Conservation (phyloP, 2,329 filamentous ascomycete species). For the Didymella keratinophila region DNA sequence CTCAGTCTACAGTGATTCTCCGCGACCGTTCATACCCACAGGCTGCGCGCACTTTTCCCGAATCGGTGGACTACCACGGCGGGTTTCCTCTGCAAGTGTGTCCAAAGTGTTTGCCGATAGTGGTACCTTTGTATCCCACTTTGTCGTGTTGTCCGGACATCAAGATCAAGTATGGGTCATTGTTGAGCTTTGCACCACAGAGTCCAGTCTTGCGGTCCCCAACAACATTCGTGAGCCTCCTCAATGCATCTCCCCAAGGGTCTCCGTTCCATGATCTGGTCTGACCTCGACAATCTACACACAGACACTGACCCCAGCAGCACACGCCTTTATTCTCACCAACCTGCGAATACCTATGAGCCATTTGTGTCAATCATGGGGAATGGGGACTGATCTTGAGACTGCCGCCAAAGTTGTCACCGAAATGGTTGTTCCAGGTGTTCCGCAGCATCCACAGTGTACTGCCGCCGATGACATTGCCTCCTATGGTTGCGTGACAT, state of each 20-base stretch:
- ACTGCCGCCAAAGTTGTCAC: background rate
- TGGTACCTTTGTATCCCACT: background rate
- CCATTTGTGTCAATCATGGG: too few species aligned
- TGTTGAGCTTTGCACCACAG: background rate
- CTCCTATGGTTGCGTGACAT: too few species aligned
- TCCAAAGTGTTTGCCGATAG: background rate
- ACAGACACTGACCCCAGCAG: background rate
- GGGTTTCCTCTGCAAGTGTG: background rate
- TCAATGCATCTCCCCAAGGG: background rate
- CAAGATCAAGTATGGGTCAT: background rate
- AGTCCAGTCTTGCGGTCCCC: background rate
- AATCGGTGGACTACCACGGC: background rate
- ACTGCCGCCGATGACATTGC: background rate
- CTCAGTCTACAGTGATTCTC: too few species aligned
- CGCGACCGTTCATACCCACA: too few species aligned
- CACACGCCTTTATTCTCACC: background rate
- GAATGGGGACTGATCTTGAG: too few species aligned
- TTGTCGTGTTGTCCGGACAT: background rate
- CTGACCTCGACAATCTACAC: background rate
- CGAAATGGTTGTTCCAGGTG: background rate
- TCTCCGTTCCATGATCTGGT: background rate
- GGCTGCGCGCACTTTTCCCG: too few species aligned
- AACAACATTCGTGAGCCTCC: background rate
- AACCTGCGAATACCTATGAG: background rate
- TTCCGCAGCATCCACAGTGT: background rate